Evolutionary conservation across 495 filamentous ascomycete species (phyloP), one percentile per base, ranked within the genome.

Genomic region (Penicillium simplicissimum): DNA sequence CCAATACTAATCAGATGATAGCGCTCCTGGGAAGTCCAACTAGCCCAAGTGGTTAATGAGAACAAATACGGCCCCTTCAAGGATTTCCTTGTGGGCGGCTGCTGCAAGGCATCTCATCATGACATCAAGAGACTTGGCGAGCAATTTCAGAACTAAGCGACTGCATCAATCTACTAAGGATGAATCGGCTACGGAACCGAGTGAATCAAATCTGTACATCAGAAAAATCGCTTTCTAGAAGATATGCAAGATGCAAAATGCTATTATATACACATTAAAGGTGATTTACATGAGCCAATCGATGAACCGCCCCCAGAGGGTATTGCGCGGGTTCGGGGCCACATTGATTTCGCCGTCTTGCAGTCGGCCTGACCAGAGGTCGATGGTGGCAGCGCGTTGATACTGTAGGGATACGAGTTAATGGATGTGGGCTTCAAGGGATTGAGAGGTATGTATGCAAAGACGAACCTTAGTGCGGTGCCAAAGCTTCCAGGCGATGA

Each of bases 401-500:
- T 70, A 70, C 68, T 74, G 42, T n/a, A 31, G 42, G 51, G 19
- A 31, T 8, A 51, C 4, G 28, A 43, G 58, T 62, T 37, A 67
- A 58, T 17, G 13, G 23, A 58, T 17, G 13, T 23, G 21, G 58
- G 23, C 28, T 35, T 43, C 15, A 8, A 9, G 21, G 4, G 4
- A 38, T n/a, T 53, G 38, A 65, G 61, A 15, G 23, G 17, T 25
- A 23, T 52, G 3, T 0, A 8, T 15, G 21, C 6, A 34, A 34
- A 25, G 47, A 62, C 68, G 57, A 34, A 71, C 69, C 69, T 75
- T 70, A 38, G 86, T 88, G 14, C 76, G 62, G 63, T 84, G 78
- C 72, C 80, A 69, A 4, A 87, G 47, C 73, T 89, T 89, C 85
- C 85, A 88, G 54, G 64, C 72, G 1, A 82, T 47, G 63, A 84